phyloP scores from a whole-genome alignment of 192 early-diverging fungal species.

The Spizellomyces punctatus region DNA sequence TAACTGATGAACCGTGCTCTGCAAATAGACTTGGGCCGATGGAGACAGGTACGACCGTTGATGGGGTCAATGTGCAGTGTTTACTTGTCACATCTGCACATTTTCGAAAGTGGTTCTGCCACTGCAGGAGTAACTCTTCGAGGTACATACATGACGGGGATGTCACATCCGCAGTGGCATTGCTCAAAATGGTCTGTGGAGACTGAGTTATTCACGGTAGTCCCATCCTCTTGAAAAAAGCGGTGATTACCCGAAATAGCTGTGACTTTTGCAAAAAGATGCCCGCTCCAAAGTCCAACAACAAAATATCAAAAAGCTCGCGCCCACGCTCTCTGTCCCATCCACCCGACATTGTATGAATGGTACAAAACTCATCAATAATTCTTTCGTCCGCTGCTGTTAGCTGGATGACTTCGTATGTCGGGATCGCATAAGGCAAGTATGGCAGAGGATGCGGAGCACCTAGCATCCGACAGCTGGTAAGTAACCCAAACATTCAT shows the following conservation, averaged over 20 bases:
- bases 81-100: too few relatives aligned
- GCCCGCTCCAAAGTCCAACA: slow-evolving; percentile 31
- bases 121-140: slow-evolving; percentile 4
- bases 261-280: slow-evolving; percentile 38
- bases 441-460: slow-evolving; percentile 18
- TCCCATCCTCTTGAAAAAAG: background rate
- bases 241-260: slow-evolving; percentile 32
- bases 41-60: background rate
- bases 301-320: slow-evolving; percentile 31
- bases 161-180: background rate
- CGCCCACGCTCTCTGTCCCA: slow-evolving; percentile 11
- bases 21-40: background rate
- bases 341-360: background rate
- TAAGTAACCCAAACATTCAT: background rate
- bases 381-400: slow-evolving; percentile 31
- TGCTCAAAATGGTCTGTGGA: background rate
- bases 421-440: slow-evolving; percentile 26
- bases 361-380: slow-evolving; percentile 36
- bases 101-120: background rate
- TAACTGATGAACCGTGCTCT: slow-evolving; percentile 4
- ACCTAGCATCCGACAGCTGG: background rate
- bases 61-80: too few relatives aligned
- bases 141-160: slow-evolving; percentile 13
- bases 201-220: background rate
- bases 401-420: slow-evolving; percentile 34